Base-by-base conservation (phyloP, 176 grass and related monocot genomes). In the Zoysia pacifica region DNA sequence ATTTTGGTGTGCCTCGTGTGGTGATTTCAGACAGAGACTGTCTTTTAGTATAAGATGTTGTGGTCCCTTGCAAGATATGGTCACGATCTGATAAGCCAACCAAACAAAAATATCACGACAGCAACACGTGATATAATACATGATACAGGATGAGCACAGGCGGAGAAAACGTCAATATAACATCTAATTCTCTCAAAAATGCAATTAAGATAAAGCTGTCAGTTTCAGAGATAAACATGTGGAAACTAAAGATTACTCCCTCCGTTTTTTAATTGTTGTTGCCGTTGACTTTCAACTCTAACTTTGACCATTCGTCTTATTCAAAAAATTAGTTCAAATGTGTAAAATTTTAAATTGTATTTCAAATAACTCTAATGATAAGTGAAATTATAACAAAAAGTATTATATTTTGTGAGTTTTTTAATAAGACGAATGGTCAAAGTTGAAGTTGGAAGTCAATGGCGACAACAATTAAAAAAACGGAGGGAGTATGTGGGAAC, bases 31-130 rank as follows among this genome's bases (percentile, higher is more conserved):
- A 72, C 48, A 81, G 15, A 76, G 54, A 7, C 18, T 83, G 11
- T 18, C 28, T 19, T 73, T 74, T 69, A 63, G 38, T 62, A 55
- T 7, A 39, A 85, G 58, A 36, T 45, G 60, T 67, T 53, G 60
- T 67, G 81, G 69, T 75, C 75, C 75, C 81, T 75, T 74, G 7
- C 9, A 70, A 83, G 76, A 67, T 63, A 79, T 69, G 56, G 45
- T 52, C 70, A 75, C 36, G 62, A 84, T 42, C 48, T 18, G 42
- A 84, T 64, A 63, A 80, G 28, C 6, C n/a, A 73, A 49, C 42
- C 6, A 78, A 79, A 67, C 67, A 68, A 68, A 88, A 78, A 73
- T 51, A 83, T 62, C 38, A 74, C 14, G 53, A 84, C 20, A 79
- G 46, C 53, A 45, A 84, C 70, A 58, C 44, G 68, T 62, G 20